Conservation (phyloP, 2,329 filamentous ascomycete species). For the Phaeosphaeria sp. region DNA sequence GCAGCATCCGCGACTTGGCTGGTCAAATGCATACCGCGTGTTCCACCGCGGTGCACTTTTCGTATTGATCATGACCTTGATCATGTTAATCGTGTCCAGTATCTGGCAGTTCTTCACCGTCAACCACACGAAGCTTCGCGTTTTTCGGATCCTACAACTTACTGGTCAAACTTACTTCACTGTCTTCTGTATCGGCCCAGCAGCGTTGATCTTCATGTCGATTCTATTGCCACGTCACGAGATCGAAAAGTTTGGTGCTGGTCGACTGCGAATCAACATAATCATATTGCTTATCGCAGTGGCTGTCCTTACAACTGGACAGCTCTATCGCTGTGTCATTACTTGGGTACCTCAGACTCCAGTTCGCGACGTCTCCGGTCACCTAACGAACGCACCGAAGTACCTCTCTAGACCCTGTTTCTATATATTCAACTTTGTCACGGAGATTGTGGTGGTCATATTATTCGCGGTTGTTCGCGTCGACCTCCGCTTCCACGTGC, state of each 20-base stretch:
- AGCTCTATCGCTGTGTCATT: constrained; percentile 70
- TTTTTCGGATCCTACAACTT: constrained; percentile 69
- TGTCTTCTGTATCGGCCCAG: constrained; percentile 69
- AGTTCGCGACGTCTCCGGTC: constrained; percentile 57
- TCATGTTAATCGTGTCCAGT: constrained; percentile 70
- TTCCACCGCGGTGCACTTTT: constrained; percentile 57
- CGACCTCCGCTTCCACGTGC: constrained; percentile 78
- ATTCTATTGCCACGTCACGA: constrained; percentile 54
- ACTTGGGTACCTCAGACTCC: constrained; percentile 57
- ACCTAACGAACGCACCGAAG: constrained; percentile 58
- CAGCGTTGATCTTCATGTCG: constrained; percentile 61
- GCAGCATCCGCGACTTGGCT: constrained; percentile 73
- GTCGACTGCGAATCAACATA: constrained; percentile 72
- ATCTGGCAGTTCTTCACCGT: constrained; percentile 74
- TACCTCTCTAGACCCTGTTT: constrained; percentile 76
- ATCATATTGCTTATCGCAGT: constrained; percentile 66
- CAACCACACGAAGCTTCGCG: constrained; percentile 55
- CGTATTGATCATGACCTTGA: constrained; percentile 64
- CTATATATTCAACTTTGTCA: constrained; percentile 79
- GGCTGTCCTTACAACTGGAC: constrained; percentile 69
- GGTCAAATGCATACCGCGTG: constrained; percentile 63
- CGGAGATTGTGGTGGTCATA: constrained; percentile 74
- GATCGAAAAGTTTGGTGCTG: constrained; percentile 69
- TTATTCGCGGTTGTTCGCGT: constrained; percentile 72
- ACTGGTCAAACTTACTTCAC: constrained; percentile 70